Evolutionary conservation across 2,329 filamentous ascomycete species (phyloP).

Genomic region (Scedosporium minutisporum): DNA sequence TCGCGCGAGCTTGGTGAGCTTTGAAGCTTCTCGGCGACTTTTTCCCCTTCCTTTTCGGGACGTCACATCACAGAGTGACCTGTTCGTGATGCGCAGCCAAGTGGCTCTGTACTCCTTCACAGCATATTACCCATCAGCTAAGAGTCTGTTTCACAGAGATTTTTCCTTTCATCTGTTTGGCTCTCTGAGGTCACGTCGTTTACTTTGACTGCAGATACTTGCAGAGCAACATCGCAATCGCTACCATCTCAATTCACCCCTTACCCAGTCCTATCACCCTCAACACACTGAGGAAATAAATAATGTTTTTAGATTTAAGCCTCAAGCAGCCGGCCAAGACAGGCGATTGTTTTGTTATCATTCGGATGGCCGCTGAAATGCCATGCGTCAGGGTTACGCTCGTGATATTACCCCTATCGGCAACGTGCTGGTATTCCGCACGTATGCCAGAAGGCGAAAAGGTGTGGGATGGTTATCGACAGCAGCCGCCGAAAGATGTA

Average conservation of each 20-base stretch:
- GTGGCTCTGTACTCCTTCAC: no score
- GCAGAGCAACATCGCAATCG: no score
- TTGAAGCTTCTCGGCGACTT: not conserved
- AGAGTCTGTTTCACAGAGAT: no score
- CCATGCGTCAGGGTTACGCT: not conserved
- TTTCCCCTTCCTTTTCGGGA: not conserved
- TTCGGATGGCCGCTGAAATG: not conserved
- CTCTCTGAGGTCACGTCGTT: no score
- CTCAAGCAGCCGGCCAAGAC: no score
- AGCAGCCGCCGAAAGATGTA: not conserved
- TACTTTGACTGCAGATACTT: no score
- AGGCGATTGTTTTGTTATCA: not conserved
- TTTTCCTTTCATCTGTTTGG: no score
- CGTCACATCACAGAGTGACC: not conserved
- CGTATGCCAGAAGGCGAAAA: not conserved
- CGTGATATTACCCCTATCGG: not conserved
- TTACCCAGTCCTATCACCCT: no score
- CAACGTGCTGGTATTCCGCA: not conserved
- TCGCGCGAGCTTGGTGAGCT: not conserved
- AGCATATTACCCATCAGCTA: no score
- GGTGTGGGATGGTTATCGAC: not conserved
- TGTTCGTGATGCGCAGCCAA: no score
- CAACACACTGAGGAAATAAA: not conserved
- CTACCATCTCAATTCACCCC: no score
- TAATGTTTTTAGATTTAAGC: not conserved